Percentiles rank a stretch among this genome's conserved stretches.
phyloP scores from a whole-genome alignment of 2,329 filamentous ascomycete species.

The Paraphoma sp. region DNA sequence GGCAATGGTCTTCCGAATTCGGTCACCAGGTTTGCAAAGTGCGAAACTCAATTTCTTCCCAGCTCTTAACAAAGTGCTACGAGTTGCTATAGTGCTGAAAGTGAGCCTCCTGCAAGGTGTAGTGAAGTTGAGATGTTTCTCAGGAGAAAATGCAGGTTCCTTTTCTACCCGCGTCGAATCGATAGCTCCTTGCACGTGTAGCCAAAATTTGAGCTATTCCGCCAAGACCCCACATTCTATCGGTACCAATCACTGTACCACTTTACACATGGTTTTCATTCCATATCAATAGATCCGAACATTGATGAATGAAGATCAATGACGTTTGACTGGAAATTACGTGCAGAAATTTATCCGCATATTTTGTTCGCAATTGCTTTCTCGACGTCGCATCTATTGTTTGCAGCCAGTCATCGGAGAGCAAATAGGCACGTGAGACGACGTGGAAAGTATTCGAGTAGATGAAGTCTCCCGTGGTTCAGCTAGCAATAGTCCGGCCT shows the following conservation, averaged over 20 bases:
- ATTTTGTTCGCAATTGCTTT: not conserved
- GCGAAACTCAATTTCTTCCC: too few relatives aligned
- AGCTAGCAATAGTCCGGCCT: too few relatives aligned
- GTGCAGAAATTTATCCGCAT: not conserved
- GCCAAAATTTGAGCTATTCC: slow-evolving; percentile 26
- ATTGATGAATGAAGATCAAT: too few relatives aligned
- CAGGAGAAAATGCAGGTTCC: slow-evolving; percentile 1
- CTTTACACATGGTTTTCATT: not conserved
- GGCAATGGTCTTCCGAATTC: slow-evolving; percentile 11
- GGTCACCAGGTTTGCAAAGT: not conserved
- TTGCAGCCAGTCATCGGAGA: too few relatives aligned
- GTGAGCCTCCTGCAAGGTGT: not conserved
- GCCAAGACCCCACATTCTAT: slow-evolving; percentile 33
- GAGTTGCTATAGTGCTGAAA: not conserved
- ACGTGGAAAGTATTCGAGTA: too few relatives aligned
- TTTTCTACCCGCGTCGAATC: slow-evolving; percentile 25
- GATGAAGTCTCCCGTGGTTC: too few relatives aligned
- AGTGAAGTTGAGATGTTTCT: not conserved
- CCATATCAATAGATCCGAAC: too few relatives aligned
- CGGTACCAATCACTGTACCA: slow-evolving; percentile 9
- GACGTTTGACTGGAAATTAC: not conserved
- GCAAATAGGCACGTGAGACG: too few relatives aligned
- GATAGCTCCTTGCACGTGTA: slow-evolving; percentile 27
- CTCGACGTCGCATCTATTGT: not conserved
- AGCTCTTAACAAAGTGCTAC: not conserved